Percentiles rank a stretch among this genome's conserved stretches.
phyloP scores from a whole-genome alignment of 352 stramenopile species.

The Pythium sp. region DNA sequence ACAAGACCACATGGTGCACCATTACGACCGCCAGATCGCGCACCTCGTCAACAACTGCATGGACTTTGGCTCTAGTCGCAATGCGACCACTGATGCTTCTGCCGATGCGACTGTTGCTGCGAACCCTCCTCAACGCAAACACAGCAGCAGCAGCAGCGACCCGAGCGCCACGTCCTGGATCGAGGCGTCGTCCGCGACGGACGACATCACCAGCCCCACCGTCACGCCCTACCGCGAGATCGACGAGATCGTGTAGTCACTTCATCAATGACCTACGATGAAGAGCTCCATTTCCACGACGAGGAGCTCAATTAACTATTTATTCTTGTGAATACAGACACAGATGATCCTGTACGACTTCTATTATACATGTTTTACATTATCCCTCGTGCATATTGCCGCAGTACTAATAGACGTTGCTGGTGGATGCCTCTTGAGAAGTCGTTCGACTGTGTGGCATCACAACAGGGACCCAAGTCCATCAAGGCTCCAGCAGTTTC shows the following conservation, averaged over 20 bases:
- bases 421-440: too few relatives aligned
- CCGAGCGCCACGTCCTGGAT: slow-evolving; percentile 27
- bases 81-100: background rate
- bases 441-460: too few relatives aligned
- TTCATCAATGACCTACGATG: background rate
- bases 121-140: background rate
- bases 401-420: too few relatives aligned
- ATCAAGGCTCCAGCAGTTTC: too few relatives aligned
- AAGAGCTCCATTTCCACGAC: background rate
- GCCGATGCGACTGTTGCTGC: background rate
- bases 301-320: background rate
- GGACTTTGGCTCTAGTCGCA: slow-evolving; percentile 25
- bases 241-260: slow-evolving; percentile 29
- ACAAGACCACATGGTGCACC: slow-evolving; percentile 79
- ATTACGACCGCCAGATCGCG: slow-evolving; percentile 75
- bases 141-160: slow-evolving; percentile 23
- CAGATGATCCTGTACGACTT: background rate
- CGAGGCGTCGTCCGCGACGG: slow-evolving; percentile 18
- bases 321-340: background rate
- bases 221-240: slow-evolving; percentile 34
- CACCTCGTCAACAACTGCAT: slow-evolving; percentile 57
- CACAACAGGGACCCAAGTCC: too few relatives aligned
- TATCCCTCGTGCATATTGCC: too few relatives aligned
- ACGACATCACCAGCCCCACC: slow-evolving; percentile 17
- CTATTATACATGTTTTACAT: too few relatives aligned